phyloP scores from a whole-genome alignment of 805 yeast species.

The Candida namnaoensis region DNA sequence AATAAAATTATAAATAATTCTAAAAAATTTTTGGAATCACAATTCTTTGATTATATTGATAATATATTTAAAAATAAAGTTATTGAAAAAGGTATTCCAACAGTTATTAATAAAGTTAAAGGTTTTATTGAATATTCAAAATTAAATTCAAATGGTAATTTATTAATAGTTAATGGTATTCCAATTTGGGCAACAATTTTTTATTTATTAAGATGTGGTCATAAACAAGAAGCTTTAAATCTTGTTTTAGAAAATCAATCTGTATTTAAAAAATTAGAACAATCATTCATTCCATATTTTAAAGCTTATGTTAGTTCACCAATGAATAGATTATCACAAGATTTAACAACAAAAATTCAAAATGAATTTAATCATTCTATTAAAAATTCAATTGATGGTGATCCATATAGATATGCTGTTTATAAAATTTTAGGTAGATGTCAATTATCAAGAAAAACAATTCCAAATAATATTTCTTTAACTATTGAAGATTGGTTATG shows the following conservation, averaged over 20 bases:
- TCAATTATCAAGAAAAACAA: conserved; percentile 50
- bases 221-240: conserved; percentile 67
- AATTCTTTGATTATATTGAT: conserved; percentile 70
- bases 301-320: conserved; percentile 54
- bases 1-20: conserved; percentile 43
- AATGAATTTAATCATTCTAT: conserved; percentile 82
- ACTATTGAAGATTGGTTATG: conserved; percentile 96
- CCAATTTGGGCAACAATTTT: conserved; percentile 95
- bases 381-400: conserved; percentile 57
- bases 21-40: conserved; percentile 57
- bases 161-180: conserved; percentile 65
- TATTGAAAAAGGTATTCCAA: conserved; percentile 57
- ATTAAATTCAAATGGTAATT: conserved; percentile 34
- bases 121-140: conserved; percentile 45
- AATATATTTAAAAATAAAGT: conserved; percentile 48
- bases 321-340: conserved; percentile 51
- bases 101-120: conserved; percentile 62
- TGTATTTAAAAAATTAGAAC: conserved; percentile 77
- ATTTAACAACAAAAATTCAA: conserved; percentile 59
- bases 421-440: conserved; percentile 93
- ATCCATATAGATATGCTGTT: conserved; percentile 85
- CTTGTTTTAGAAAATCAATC: conserved; percentile 56
- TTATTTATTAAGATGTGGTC: conserved; percentile 80
- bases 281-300: conserved; percentile 73
- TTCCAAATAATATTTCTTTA: conserved; percentile 59